A percentile compares a stretch with the other conserved stretches of the same genome.
These are phyloP conservation scores for Candida sp. DNA, from an alignment of 1,139 yeast species.

Conservation along the genomic window DNA sequence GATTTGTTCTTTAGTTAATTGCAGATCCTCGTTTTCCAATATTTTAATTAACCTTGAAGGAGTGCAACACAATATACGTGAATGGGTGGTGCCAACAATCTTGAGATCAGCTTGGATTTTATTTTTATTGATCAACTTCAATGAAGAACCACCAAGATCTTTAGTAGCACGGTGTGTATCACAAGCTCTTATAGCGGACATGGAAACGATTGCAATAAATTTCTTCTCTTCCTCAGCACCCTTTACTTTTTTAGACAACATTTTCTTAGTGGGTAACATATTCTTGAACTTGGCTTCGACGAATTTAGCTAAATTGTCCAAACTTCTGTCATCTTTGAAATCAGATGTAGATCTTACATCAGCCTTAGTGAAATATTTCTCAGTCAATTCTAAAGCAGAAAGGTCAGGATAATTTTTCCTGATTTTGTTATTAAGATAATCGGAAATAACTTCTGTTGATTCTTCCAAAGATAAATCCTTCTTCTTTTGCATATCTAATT, in stretches of 20 bases:
- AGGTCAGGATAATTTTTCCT: constrained; percentile 52
- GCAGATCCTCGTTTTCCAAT: constrained; percentile 36
- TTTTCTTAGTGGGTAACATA: constrained; percentile 34
- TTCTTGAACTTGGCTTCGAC: constrained; percentile 40
- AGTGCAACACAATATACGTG: constrained; percentile 59
- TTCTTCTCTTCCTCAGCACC: constrained; percentile 21
- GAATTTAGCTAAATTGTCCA: constrained; percentile 46
- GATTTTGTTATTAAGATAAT: constrained; percentile 52
- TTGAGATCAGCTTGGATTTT: constrained; percentile 56
- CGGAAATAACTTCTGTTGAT: constrained; percentile 55
- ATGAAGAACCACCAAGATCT: constrained; percentile 50
- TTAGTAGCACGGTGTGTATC: constrained; percentile 64
- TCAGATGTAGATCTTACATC: constrained; percentile 52
- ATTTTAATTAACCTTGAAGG: constrained; percentile 61
- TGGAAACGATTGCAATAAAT: constrained; percentile 55
- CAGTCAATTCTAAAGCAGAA: constrained; percentile 62
- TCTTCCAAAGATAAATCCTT: constrained; percentile 42
- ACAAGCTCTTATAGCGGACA: constrained; percentile 74
- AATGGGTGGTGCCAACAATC: constrained; percentile 44
- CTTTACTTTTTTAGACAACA: constrained; percentile 18
- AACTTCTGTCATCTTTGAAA: constrained; percentile 40
- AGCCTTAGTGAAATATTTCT: constrained; percentile 46
- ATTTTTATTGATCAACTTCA: constrained; percentile 68
- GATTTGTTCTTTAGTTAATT: constrained; percentile 44
- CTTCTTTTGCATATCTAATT: constrained; percentile 52